Evolutionary conservation across 108 stramenopile species (phyloP).

Genomic region (Pseudonitzschia pungens): DNA sequence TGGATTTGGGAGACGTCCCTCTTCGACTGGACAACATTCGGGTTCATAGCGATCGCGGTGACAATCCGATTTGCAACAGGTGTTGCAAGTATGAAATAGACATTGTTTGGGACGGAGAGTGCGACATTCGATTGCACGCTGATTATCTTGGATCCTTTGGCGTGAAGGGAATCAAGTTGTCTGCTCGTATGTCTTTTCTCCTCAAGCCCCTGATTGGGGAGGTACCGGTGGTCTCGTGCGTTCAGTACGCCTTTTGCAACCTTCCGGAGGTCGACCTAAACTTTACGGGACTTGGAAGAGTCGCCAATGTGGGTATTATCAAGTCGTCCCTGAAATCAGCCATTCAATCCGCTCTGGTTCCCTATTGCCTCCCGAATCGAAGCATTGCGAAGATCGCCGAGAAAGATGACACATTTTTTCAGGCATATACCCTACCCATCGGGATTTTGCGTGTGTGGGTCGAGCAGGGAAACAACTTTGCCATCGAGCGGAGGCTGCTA

Average conservation of each 20-base stretch:
- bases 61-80: not conserved
- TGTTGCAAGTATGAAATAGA: slow-evolving; percentile 54
- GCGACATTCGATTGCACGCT: slow-evolving; percentile 57
- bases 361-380: slow-evolving; percentile 42
- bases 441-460: slow-evolving; percentile 55
- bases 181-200: slow-evolving; percentile 50
- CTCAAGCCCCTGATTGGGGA: slow-evolving; percentile 53
- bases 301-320: slow-evolving; percentile 47
- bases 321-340: slow-evolving; percentile 33
- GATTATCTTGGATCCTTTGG: slow-evolving; percentile 53
- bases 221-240: slow-evolving; percentile 53
- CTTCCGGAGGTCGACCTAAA: slow-evolving; percentile 47
- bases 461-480: slow-evolving; percentile 47
- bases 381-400: slow-evolving; percentile 53
- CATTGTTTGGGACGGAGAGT: slow-evolving; percentile 59
- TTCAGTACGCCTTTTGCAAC: slow-evolving; percentile 69
- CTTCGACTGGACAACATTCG: slow-evolving; percentile 54
- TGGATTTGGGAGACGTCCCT: slow-evolving; percentile 66
- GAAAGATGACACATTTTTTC: slow-evolving; percentile 32
- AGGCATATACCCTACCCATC: slow-evolving; percentile 48
- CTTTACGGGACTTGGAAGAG: slow-evolving; percentile 48
- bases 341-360: slow-evolving; percentile 43
- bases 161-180: slow-evolving; percentile 52
- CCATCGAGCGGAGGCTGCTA: slow-evolving; percentile 40
- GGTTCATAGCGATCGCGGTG: slow-evolving; percentile 34